Evolutionary conservation across 129 eudicot genomes (phyloP), one percentile per base, ranked within the genome.

Genomic region (Artemisia argyi): DNA sequence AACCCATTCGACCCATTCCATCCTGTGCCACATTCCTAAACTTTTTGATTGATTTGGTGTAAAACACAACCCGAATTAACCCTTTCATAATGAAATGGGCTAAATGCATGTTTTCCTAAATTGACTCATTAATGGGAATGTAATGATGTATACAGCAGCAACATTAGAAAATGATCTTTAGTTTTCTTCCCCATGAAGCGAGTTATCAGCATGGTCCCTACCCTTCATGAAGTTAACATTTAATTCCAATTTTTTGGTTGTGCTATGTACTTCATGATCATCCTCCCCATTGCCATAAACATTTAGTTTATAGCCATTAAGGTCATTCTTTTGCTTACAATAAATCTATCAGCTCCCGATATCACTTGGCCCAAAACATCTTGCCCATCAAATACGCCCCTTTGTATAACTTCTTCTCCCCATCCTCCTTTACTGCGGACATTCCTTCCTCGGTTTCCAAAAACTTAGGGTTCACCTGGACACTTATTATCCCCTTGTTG

Each of bases 231-330:
- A 94, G 67, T 86, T 81, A 52, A 94, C 85, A 79, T 88, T 90
- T 67, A 94, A 66, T 66, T 88, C 84, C 69, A 94, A 79, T 30
- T 69, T 80, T 73, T 77, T 81, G 10, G 97, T 97, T 2, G 85
- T 76, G 63, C 76, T 94, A 73, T 88, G 97, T 65, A 94, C 99
- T 68, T 94, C 99, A 68, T 94, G 76, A 79, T 97, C 96, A 79
- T 94, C 99, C 78, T 94, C 99, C 18, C 99, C 99, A 51, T 88
- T 90, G 6, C 99, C 99, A 66, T 78, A 94, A 16, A 94, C 97
- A 78, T 94, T 97, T 69, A 94, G 39, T 32, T 94, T 90, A 71
- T 90, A 91, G n/a, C 91, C 94, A 61, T 86, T 86, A 19, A 94
- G 93, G 30, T 94, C 88, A 28, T 69, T 80, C 47, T 90, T 88